Evolutionary conservation across 441 rosid genomes (phyloP).

Genomic region (Viola pubescens): DNA sequence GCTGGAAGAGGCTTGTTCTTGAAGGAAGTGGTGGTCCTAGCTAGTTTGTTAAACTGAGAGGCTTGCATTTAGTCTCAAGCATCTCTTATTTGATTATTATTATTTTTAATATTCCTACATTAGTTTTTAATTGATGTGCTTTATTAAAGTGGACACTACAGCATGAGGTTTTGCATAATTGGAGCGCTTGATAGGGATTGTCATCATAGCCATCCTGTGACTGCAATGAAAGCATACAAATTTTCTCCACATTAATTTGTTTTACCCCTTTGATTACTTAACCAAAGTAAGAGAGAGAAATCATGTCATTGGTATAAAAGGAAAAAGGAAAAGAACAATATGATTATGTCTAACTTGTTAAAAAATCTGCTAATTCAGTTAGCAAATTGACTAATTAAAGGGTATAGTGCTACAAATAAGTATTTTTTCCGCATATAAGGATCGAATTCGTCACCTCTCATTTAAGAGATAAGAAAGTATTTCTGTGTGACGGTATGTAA

Average conservation of each 20-base stretch:
- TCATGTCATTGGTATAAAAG: background rate
- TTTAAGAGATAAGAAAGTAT: background rate
- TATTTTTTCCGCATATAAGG: constrained; percentile 1
- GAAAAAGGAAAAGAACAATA: no score
- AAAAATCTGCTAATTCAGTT: background rate
- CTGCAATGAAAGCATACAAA: constrained; percentile 19
- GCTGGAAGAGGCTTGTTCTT: constrained; percentile 23
- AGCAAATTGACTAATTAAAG: background rate
- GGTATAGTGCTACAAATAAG: background rate
- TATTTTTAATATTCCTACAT: constrained; percentile 3
- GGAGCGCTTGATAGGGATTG: constrained; percentile 22
- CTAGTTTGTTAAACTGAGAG: constrained; percentile 3
- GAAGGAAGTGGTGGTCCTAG: constrained; percentile 31
- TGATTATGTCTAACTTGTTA: no score
- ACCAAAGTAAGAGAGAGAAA: background rate
- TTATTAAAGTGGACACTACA: constrained; percentile 27
- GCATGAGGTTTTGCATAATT: constrained; percentile 40
- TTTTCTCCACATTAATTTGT: constrained; percentile 3
- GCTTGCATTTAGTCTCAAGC: constrained; percentile 15
- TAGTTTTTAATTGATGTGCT: constrained; percentile 16
- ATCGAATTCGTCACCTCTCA: constrained; percentile 1
- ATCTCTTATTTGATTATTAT: constrained; percentile 7
- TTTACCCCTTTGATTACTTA: constrained; percentile 15
- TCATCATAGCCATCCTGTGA: constrained; percentile 18
- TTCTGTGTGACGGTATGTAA: no score